Base-by-base conservation (phyloP, 257 asterid species). In the Ajuga chamaepitys region DNA sequence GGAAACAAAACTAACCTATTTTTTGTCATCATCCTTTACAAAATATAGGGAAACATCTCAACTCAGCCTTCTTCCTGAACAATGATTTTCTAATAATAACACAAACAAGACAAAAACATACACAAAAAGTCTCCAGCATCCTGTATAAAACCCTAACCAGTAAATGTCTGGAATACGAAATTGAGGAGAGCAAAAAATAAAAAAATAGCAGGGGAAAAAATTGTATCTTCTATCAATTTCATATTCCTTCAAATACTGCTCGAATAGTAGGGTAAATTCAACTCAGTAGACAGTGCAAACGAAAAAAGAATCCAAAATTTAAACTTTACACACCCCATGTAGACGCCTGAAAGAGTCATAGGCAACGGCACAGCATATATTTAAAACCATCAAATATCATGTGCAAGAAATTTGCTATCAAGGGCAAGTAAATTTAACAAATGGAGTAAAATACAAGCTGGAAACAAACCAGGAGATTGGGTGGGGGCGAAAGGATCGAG, bases 401-500 rank as follows among this genome's bases (percentile, higher is more conserved):
- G 64, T 8, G 32, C 52, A 44, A 28, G 25, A 35, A 67, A 45
- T 21, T 51, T 35, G 56, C 34, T 50, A 72, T 20, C 50, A 37
- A 51, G 47, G 8, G 48, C 62, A 66, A 56, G 38, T 32, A 61
- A 40, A 60, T 47, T 48, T 48, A 9, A 48, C 17, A 11, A 17
- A 54, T 16, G 11, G 28, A 53, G 40, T 32, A 51, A 58, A n/a
- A 69, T 37, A 30, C 26, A 56, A 68, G 69, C 60, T 56, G 58
- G 54, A 58, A 42, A 73, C 90, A 20, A 64, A 89, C 96, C 92
- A 17, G 92, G 64, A 63, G 88, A 64, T 20, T 86, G 76, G 76
- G 79, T 72, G 57, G 93, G 78, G 62, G 83, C 86, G 62, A 89
- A 84, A 67, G 83, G 87, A 75, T 89, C 93, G 74, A 78, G 72